These are phyloP conservation scores for Hylodesmum podocarpum DNA, from an alignment of 306 rosid species.

Conservation along the genomic window DNA sequence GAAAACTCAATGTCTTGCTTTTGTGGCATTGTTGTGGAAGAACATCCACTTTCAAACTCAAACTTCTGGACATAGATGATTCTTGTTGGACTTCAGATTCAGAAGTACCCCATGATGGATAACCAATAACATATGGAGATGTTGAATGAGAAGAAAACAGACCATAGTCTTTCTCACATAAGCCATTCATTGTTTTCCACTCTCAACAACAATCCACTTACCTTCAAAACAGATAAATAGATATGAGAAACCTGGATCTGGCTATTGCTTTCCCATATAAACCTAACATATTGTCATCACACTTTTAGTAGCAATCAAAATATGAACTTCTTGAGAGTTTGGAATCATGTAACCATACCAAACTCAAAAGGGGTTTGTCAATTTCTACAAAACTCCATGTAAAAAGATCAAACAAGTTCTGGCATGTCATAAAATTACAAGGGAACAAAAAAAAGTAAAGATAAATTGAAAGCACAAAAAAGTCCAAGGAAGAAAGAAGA, in stretches of 20 bases:
- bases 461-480: not conserved
- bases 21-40: slow-evolving; percentile 45
- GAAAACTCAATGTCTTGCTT: slow-evolving; percentile 48
- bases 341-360: not conserved
- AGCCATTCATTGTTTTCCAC: slow-evolving; percentile 42
- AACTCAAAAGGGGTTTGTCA: not conserved
- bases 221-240: slow-evolving; percentile 4
- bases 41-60: slow-evolving; percentile 51
- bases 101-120: slow-evolving; percentile 37
- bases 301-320: not conserved
- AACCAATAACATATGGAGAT: slow-evolving; percentile 25
- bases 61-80: slow-evolving; percentile 43
- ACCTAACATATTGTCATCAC: slow-evolving; percentile 3
- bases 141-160: slow-evolving; percentile 31
- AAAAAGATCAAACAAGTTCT: not conserved
- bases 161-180: slow-evolving; percentile 36
- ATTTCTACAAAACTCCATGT: not conserved
- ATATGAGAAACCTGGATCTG: slow-evolving; percentile 26
- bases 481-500: not conserved
- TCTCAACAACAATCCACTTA: slow-evolving; percentile 25
- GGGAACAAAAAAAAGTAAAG: not conserved
- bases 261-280: slow-evolving; percentile 5
- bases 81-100: slow-evolving; percentile 39
- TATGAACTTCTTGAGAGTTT: not conserved
- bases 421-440: not conserved